Base-by-base conservation (phyloP, 495 filamentous ascomycete genomes). In the Choiromyces venosus region DNA sequence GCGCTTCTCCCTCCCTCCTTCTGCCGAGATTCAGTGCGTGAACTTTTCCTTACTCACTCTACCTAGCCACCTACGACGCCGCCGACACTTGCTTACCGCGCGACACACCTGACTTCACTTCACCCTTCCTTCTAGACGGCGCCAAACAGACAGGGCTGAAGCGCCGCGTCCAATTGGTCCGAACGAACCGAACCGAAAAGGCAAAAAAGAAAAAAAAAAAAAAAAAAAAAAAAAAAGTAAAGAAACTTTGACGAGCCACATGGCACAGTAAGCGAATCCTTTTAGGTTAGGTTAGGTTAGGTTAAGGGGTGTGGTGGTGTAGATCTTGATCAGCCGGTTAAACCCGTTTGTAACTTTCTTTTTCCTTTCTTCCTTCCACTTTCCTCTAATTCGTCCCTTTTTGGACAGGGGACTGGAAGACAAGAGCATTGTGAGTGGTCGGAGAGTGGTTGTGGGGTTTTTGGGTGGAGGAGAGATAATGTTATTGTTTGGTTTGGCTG, bases 251-350 rank as follows among this genome's bases (percentile, higher is more conserved):
- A 61, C 10, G 52, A 61, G 52, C 52, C 52, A 61, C 52, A 61
- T 61, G 52, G 52, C 52, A 61, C 52, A 61, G 52, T 61, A 61
- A 61, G 52, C 52, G 52, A 61, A 10, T 25, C 12, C 29, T 4
- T 29, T 61, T n/a, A n/a, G n/a, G 52, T 61, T 29, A 61, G 52
- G 52, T n/a, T 52, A n/a, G 44, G 44, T 25, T 42, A 12, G 40
- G 40, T 42, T 10, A 25, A 29, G 52, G 52, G 52, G 46, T 56
- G 46, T 56, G 46, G 46, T 61, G n/a, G 52, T 61, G 52, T 25
- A 61, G 52, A 61, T 61, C 52, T n/a, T 61, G 52, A 61, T 61
- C 52, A 61, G 52, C 52, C 52, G 52, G 52, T 61, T 61, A 61
- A 61, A 61, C 52, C 52, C 52, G 52, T 61, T 61, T 29, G 9